Conservation (phyloP, 768 basidiomycete species). For the Psilocybe cubensis region DNA sequence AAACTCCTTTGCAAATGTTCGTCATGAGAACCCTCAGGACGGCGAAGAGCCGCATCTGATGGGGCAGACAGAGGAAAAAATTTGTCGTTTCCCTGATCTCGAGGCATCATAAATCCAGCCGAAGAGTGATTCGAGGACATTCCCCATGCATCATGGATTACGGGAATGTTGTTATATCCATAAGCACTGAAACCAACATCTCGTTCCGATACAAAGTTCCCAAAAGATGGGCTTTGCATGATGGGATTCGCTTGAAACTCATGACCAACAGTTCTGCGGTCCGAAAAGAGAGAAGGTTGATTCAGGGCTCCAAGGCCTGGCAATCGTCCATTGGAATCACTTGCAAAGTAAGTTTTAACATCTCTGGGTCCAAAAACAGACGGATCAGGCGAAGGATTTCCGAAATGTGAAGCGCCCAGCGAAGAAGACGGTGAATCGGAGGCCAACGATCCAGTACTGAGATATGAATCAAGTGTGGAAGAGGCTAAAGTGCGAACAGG, state of each 20-base stretch:
- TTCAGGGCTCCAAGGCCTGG: conserved; percentile 26
- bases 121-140: conserved; percentile 13
- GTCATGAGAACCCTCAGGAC: conserved; percentile 6
- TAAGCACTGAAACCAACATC: conserved; percentile 19
- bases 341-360: conserved; percentile 36
- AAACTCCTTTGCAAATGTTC: conserved; percentile 15
- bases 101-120: conserved; percentile 8
- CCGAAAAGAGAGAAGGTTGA: conserved; percentile 17
- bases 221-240: conserved; percentile 26
- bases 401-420: conserved; percentile 64
- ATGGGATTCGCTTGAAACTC: conserved; percentile 19
- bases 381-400: conserved; percentile 73
- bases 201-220: conserved; percentile 21
- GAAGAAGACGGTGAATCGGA: conserved; percentile 79
- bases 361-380: conserved; percentile 53
- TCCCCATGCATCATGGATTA: conserved; percentile 24
- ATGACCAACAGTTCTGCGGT: conserved; percentile 17
- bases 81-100: conserved; percentile 11
- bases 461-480: conserved; percentile 68
- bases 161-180: conserved; percentile 16
- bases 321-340: conserved; percentile 36
- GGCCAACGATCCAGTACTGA: conserved; percentile 53
- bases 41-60: neutral
- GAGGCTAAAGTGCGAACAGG: conserved; percentile 62
- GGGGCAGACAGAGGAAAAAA: neutral